Percentiles rank a stretch among this genome's conserved stretches.
phyloP scores from a whole-genome alignment of 2,329 filamentous ascomycete genomes.

The Hypoxylon sp. region DNA sequence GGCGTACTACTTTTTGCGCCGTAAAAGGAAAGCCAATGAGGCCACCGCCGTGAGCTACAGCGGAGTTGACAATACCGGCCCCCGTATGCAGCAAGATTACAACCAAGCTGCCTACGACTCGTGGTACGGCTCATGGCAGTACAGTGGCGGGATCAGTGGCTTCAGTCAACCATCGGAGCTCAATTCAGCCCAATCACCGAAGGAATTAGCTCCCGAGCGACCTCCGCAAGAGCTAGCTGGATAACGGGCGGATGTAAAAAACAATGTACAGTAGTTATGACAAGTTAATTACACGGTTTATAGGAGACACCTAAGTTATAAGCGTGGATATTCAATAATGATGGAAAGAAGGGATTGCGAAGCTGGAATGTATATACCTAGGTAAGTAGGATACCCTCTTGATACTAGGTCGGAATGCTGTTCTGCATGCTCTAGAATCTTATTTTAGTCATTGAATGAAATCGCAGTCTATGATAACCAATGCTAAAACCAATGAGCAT shows the following conservation, averaged over 20 bases:
- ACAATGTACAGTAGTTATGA: background rate
- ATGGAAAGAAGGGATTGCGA: background rate
- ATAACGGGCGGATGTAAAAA: background rate
- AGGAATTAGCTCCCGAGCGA: background rate
- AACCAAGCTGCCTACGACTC: background rate
- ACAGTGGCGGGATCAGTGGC: background rate
- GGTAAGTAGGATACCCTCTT: background rate
- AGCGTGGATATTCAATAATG: background rate
- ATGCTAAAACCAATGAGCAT: background rate
- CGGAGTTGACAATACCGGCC: too few species aligned
- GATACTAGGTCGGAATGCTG: background rate
- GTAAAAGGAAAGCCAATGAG: constrained; percentile 2
- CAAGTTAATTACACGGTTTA: background rate
- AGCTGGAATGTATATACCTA: background rate
- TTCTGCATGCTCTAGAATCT: background rate
- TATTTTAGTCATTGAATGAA: background rate
- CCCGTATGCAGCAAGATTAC: background rate
- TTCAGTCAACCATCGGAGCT: background rate
- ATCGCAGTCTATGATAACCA: background rate
- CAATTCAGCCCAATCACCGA: background rate
- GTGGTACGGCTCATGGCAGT: background rate
- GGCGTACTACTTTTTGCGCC: constrained; percentile 1
- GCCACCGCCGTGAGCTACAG: background rate
- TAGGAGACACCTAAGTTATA: background rate
- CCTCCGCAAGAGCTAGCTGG: constrained; percentile 4